Base-by-base conservation (phyloP, 345 rosid genomes). In the Lumnitzera littorea region DNA sequence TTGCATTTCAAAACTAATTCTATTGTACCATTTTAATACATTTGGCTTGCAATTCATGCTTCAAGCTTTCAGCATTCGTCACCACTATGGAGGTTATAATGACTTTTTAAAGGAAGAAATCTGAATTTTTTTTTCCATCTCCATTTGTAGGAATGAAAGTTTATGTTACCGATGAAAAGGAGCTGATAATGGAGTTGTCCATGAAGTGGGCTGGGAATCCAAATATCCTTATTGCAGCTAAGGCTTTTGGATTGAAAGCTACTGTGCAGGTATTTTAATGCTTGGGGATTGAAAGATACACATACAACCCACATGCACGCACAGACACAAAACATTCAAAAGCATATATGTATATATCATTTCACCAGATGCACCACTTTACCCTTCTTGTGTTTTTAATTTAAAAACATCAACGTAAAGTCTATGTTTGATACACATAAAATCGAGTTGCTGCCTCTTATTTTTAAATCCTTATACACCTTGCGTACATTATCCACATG, bases 171-270 rank as follows among this genome's bases (percentile, higher is more conserved):
- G 96, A 90, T 76, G 97, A 94, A 74, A 94, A 94, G 78, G 97
- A 94, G 71, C 43, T 94, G 70, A 90, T 91, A 23, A 88, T 94
- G 96, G 99, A 94, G 63, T 79, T 88, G 64, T 67, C 83, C 24
- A 6, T 91, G 57, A 94, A 90, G 67, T 94, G 95, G 97, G 99
- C 96, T 24, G 99, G 86, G 62, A 94, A 90, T 70, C 97, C 99
- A 16, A 88, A 90, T 65, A 57, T 94, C 72, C 56, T 65, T 49
- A 65, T 94, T 68, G 92, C 79, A 53, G 91, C 81, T 46, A 90
- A 80, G 76, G 99, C 96, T 49, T 90, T 84, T 58, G 97, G 99
- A 65, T 67, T 94, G 68, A 86, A 75, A 84, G 92, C 87, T 57
- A 84, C 95, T 60, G 84, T 79, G 51, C 99, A 94, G 79, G 97